Conservation (phyloP, 2,329 filamentous ascomycete species). For the Acrocalymma vagum region DNA sequence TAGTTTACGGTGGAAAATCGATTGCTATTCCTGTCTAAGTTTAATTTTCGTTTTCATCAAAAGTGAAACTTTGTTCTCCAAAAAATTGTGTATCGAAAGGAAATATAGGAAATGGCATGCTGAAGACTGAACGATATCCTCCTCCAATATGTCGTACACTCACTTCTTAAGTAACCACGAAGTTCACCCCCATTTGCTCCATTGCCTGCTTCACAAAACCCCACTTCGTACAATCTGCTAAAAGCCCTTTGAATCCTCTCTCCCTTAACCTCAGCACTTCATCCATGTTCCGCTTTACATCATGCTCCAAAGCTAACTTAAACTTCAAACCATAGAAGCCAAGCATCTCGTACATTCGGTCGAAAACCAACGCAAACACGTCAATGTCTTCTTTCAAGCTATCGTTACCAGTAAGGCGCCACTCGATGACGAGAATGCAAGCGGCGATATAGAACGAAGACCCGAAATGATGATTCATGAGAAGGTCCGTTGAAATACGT, state of each 20-base stretch:
- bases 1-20: too few species aligned
- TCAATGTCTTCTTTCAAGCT: slow-evolving; percentile 34
- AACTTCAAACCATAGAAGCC: slow-evolving; percentile 37
- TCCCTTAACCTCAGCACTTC: slow-evolving; percentile 23
- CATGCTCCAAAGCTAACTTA: slow-evolving; percentile 31
- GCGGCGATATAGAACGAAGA: slow-evolving; percentile 32
- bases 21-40: too few species aligned
- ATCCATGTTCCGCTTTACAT: slow-evolving; percentile 20
- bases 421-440: slow-evolving; percentile 37
- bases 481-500: slow-evolving; percentile 31
- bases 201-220: slow-evolving; percentile 12
- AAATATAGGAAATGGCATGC: too few species aligned
- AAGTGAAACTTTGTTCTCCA: too few species aligned
- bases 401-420: slow-evolving; percentile 27
- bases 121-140: too few species aligned
- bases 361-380: slow-evolving; percentile 33
- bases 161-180: neutral
- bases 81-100: too few species aligned
- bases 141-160: too few species aligned
- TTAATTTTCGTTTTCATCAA: too few species aligned
- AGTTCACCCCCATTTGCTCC: slow-evolving; percentile 7
- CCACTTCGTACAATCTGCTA: slow-evolving; percentile 41
- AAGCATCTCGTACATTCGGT: slow-evolving; percentile 36
- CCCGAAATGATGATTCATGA: slow-evolving; percentile 33
- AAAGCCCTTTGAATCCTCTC: slow-evolving; percentile 31